These are phyloP conservation scores for Phytophthora cactorum DNA, from an alignment of 352 stramenopile genomes.

Conservation along the genomic window DNA sequence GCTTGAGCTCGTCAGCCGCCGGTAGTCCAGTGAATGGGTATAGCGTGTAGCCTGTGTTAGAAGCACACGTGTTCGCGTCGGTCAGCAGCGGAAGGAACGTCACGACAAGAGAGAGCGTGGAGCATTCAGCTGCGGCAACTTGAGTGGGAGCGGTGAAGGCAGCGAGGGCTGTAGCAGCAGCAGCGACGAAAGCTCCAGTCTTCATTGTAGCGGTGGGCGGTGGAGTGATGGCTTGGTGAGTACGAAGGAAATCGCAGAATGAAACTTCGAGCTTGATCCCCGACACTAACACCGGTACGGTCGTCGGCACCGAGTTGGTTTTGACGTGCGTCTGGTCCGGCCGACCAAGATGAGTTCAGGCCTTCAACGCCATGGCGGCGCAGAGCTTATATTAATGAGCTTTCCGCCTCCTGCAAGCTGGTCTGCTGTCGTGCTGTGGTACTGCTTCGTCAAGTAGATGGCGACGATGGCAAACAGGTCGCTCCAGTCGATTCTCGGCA, in stretches of 20 bases:
- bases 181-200: constrained; percentile 21
- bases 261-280: constrained; percentile 3
- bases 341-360: neutral
- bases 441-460: constrained; percentile 7
- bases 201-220: constrained; percentile 19
- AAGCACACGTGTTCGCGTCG: constrained; percentile 31
- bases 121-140: constrained; percentile 28
- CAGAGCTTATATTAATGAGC: constrained; percentile 1
- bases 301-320: constrained; percentile 3
- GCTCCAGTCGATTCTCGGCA: constrained; percentile 16
- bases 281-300: constrained; percentile 2
- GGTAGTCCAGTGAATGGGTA: constrained; percentile 36
- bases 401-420: constrained; percentile 6
- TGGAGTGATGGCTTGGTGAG: constrained; percentile 15
- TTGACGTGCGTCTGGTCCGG: constrained; percentile 22
- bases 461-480: constrained; percentile 16
- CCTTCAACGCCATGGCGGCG: neutral
- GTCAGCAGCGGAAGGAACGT: constrained; percentile 27
- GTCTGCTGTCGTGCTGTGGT: constrained; percentile 18
- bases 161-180: constrained; percentile 12
- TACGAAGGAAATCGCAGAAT: constrained; percentile 25
- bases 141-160: constrained; percentile 10
- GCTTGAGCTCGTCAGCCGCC: constrained; percentile 18
- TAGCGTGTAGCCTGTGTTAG: constrained; percentile 36
- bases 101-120: constrained; percentile 21